Conservation (phyloP, 768 basidiomycete genomes). For the Tulasnella sp. region DNA sequence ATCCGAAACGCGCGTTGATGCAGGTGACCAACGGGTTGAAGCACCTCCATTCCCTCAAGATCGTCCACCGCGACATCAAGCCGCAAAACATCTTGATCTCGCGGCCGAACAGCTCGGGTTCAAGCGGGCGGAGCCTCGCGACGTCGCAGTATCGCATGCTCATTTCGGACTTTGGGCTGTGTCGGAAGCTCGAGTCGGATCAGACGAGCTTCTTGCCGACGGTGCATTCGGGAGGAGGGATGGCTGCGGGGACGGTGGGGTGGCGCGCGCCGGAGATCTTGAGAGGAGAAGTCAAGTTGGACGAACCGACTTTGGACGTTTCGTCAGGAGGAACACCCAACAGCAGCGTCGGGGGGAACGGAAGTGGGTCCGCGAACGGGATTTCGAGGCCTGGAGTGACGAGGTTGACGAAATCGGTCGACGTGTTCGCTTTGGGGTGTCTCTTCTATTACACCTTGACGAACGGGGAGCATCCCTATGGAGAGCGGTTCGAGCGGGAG, state of each 20-base stretch:
- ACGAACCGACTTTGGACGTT: constrained; percentile 51
- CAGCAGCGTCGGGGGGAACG: constrained; percentile 43
- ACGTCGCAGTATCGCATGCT: constrained; percentile 68
- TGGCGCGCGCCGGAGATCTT: constrained; percentile 98
- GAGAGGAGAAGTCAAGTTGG: constrained; percentile 84
- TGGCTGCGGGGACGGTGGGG: constrained; percentile 88
- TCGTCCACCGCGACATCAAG: too few species aligned
- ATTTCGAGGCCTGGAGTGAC: constrained; percentile 36
- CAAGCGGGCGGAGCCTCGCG: constrained; percentile 35
- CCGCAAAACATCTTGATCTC: too few species aligned
- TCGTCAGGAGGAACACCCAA: constrained; percentile 41
- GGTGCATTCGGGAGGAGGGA: constrained; percentile 53
- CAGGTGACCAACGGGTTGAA: constrained; percentile 82
- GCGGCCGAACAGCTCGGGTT: constrained; percentile 92
- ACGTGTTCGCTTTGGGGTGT: constrained; percentile 94
- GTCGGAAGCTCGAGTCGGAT: constrained; percentile 88
- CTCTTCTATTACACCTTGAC: constrained; percentile 89
- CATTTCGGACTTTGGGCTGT: constrained; percentile 95
- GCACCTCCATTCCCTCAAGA: too few species aligned
- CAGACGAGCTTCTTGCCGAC: constrained; percentile 95
- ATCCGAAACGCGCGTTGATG: constrained; percentile 74
- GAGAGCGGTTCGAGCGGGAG: constrained; percentile 86
- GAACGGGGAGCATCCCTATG: constrained; percentile 85
- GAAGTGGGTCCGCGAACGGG: constrained; percentile 23
- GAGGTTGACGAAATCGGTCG: constrained; percentile 85